Base-by-base conservation (phyloP, 371 early-diverging fungal species). In the Haplosporangium sp. region DNA sequence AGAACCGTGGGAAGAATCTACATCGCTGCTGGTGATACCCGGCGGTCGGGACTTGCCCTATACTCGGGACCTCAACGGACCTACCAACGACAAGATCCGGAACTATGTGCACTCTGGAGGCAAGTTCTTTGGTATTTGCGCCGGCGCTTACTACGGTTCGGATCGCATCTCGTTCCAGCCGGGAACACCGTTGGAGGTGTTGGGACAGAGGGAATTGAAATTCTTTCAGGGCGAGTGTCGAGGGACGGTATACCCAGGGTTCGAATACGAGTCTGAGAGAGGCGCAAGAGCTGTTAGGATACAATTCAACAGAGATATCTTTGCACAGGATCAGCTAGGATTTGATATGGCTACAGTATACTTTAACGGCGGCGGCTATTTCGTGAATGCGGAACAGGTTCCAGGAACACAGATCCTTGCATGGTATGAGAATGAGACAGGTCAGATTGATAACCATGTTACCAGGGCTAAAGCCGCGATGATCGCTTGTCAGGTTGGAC, bases 41-140 rank as follows among this genome's bases (percentile, higher is more conserved):
- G 98, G 98, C 41, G 98, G 97, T 0, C 83, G 95, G 42, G 97
- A 97, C 77, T 41, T 93, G 57, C 95, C 95, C 0, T 96, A 94
- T 65, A 86, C 91, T 42, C 74, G 86, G 10, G 87, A 90, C 57
- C 82, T 97, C 55, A 82, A 86, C 43, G 92, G 91, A 1, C 64
- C 67, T 23, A 81, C 85, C 54, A 89, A 92, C 60, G 55, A 55
- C 9, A 86, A 88, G 29, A 94, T 98, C 62, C 65, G 73, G n/a
- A 61, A 81, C 12, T 99, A 89, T 85, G 95, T 98, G 4, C 46
- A 75, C 1, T 61, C 73, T 16, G 98, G 98, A 12, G 99, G 99
- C 5, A 84, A 86, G 13, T 97, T 95, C 74, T 81, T 96, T 42
- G 99, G 99, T 0, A 85, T 99, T 13, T 97, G 98, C 73, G 97